Percentiles rank a stretch among this genome's conserved stretches.
Evolutionary conservation across 2,329 filamentous ascomycete species (phyloP).

Genomic region (Boeremia exigua): DNA sequence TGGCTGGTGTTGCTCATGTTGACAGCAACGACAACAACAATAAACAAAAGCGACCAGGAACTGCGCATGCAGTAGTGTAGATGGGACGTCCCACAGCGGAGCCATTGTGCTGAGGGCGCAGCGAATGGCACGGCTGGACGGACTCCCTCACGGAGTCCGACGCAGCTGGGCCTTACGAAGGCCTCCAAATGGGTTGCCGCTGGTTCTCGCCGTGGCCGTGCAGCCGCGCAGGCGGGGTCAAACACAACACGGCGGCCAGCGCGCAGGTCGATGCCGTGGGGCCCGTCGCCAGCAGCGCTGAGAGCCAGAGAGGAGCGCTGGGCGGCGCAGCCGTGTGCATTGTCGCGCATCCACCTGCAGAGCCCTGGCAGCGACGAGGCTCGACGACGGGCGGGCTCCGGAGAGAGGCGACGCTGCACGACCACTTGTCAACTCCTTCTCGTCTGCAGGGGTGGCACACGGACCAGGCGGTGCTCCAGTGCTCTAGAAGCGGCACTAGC

Average conservation of each 20-base stretch:
- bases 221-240: constrained; percentile 23
- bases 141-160: constrained; percentile 15
- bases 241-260: constrained; percentile 5
- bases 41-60: constrained; percentile 3
- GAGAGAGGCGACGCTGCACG: neutral
- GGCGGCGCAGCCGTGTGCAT: neutral
- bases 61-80: constrained; percentile 23
- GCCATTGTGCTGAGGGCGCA: constrained; percentile 20
- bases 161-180: constrained; percentile 22
- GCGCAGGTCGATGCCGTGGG: neutral
- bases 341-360: neutral
- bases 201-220: constrained; percentile 25
- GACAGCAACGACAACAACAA: constrained; percentile 1
- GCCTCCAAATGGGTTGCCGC: constrained; percentile 15
- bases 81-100: constrained; percentile 28
- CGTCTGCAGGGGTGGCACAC: neutral
- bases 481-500: no score
- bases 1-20: no score
- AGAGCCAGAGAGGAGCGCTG: neutral
- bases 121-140: constrained; percentile 29
- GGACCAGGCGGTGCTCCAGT: neutral
- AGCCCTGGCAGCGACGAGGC: constrained; percentile 19
- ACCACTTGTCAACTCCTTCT: neutral
- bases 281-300: neutral
- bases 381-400: neutral